Conservation (phyloP, 306 rosid genomes). For the Vigna nakashimae region DNA sequence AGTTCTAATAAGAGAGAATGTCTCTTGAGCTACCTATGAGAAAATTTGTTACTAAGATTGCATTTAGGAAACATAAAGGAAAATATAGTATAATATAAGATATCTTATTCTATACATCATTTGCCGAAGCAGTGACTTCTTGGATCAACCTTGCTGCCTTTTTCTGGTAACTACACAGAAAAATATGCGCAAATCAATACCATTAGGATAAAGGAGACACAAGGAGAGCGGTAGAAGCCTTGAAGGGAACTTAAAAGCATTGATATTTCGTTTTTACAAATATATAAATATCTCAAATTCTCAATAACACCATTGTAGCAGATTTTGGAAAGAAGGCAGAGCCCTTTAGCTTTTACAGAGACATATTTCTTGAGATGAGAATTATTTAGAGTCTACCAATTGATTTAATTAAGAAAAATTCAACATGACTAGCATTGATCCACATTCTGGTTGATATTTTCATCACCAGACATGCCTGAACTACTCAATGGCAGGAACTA, state of each 20-base stretch:
- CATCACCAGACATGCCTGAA: constrained; percentile 22
- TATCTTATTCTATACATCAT: constrained; percentile 64
- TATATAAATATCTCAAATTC: constrained; percentile 10
- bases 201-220: background rate
- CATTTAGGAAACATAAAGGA: constrained; percentile 25
- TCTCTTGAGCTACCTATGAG: constrained; percentile 92
- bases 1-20: constrained; percentile 88
- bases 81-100: constrained; percentile 36
- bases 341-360: constrained; percentile 28
- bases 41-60: constrained; percentile 13
- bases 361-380: constrained; percentile 29
- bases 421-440: constrained; percentile 29
- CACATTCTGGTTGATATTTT: constrained; percentile 24
- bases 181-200: constrained; percentile 40
- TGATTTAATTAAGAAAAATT: constrained; percentile 23
- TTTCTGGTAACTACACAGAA: constrained; percentile 80
- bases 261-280: constrained; percentile 5
- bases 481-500: constrained; percentile 10
- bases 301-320: constrained; percentile 14
- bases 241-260: background rate
- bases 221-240: constrained; percentile 11
- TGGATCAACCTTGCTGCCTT: constrained; percentile 86
- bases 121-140: constrained; percentile 93
- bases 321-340: constrained; percentile 18
- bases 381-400: constrained; percentile 24